Evolutionary conservation across 139 green algal genomes (phyloP).

Genomic region (Asterochloris erici): DNA sequence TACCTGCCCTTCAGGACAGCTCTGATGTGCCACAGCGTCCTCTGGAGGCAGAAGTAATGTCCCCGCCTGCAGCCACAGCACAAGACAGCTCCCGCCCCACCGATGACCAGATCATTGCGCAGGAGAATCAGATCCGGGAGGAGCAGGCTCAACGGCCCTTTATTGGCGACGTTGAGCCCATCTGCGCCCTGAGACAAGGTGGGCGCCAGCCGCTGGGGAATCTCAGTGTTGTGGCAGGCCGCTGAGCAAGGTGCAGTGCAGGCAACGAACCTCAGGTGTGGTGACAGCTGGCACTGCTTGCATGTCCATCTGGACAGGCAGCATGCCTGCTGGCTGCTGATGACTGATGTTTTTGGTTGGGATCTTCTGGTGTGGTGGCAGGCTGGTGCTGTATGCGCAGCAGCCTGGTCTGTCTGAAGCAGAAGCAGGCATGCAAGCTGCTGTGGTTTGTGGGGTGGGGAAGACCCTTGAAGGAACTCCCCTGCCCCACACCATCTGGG

Average conservation of each 20-base stretch:
- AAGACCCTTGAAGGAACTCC: neutral
- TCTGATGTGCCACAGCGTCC: too few species aligned
- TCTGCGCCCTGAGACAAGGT: conserved; percentile 44
- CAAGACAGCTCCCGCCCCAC: conserved; percentile 32
- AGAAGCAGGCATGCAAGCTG: too few species aligned
- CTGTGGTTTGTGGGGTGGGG: too few species aligned
- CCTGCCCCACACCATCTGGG: neutral
- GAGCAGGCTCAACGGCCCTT: conserved; percentile 27
- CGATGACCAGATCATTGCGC: conserved; percentile 53
- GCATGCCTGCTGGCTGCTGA: too few species aligned
- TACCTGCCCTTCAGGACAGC: too few species aligned
- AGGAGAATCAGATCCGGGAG: conserved; percentile 45
- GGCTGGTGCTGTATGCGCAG: too few species aligned
- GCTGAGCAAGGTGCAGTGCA: neutral
- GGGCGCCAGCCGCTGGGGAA: neutral
- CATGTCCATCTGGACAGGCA: neutral
- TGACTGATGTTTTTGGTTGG: too few species aligned
- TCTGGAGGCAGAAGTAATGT: conserved; percentile 9
- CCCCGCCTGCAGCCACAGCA: conserved; percentile 1
- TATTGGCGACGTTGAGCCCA: conserved; percentile 44
- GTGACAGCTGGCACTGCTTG: neutral
- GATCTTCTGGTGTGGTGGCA: too few species aligned
- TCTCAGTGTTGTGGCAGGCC: neutral
- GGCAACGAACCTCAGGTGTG: neutral
- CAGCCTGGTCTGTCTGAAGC: too few species aligned